Percentiles rank a stretch among this genome's conserved stretches.
Evolutionary conservation across 495 filamentous ascomycete species (phyloP).

Genomic region (Aspergillus coremiiformis): DNA sequence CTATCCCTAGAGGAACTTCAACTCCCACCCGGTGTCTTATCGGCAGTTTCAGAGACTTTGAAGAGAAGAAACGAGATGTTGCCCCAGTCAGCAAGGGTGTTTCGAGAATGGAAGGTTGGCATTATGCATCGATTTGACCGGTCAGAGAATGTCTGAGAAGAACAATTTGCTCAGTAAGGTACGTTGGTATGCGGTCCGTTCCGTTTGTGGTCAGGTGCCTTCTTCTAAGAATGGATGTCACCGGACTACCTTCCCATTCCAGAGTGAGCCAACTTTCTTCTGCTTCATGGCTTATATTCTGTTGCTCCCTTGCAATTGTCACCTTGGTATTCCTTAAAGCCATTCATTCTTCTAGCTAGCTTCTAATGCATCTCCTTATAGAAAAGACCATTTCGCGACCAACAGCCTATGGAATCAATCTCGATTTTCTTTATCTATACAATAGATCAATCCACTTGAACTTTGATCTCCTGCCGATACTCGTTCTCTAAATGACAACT

Average conservation of each 20-base stretch:
- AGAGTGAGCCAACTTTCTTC: neutral
- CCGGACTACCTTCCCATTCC: neutral
- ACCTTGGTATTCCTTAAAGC: too few relatives aligned
- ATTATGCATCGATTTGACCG: slow-evolving; percentile 44
- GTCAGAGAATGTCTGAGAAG: neutral
- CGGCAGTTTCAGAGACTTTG: slow-evolving; percentile 36
- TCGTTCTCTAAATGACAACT: neutral
- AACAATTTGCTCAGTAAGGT: neutral
- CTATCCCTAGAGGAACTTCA: slow-evolving; percentile 59
- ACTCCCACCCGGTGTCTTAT: slow-evolving; percentile 45
- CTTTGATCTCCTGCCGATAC: neutral
- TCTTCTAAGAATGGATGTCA: neutral
- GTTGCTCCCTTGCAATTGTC: neutral
- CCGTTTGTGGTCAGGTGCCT: neutral
- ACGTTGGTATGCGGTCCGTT: neutral
- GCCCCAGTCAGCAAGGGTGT: slow-evolving; percentile 47
- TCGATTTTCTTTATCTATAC: neutral
- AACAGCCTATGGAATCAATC: neutral
- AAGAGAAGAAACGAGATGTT: slow-evolving; percentile 45
- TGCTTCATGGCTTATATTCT: neutral
- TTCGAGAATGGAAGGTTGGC: slow-evolving; percentile 61
- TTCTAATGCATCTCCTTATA: neutral
- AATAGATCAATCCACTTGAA: neutral
- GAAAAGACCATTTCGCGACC: neutral
- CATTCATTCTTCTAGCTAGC: neutral